These are phyloP conservation scores for Saraca asoca DNA, from an alignment of 331 rosid genomes.

Conservation along the genomic window DNA sequence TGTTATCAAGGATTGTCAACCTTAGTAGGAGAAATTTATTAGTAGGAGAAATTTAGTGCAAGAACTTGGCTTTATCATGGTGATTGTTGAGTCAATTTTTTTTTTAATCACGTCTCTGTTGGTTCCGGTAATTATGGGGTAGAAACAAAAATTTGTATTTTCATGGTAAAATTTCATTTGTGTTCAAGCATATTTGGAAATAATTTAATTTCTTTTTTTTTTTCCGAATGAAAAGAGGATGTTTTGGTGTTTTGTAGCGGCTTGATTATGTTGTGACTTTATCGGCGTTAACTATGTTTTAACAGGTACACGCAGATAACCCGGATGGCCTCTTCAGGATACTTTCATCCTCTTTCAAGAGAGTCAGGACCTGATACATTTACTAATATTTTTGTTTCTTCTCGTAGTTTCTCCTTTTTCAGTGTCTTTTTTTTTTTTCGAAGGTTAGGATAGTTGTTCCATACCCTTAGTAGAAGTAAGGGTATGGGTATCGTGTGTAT, in stretches of 20 bases:
- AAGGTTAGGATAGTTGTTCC: too few relatives aligned
- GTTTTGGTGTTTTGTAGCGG: conserved; percentile 12
- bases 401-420: conserved; percentile 1
- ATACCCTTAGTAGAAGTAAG: too few relatives aligned
- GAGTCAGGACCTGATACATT: conserved; percentile 42
- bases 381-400: not conserved
- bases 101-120: conserved; percentile 18
- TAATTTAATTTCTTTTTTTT: not conserved
- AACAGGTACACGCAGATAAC: conserved; percentile 93
- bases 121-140: not conserved
- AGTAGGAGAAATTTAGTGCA: not conserved
- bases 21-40: not conserved
- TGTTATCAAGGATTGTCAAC: too few relatives aligned
- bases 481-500: too few relatives aligned
- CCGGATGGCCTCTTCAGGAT: conserved; percentile 95
- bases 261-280: conserved; percentile 19
- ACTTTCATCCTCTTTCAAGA: conserved; percentile 70
- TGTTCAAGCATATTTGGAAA: not conserved
- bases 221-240: conserved; percentile 14
- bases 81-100: conserved; percentile 4
- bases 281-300: conserved; percentile 23
- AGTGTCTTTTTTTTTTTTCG: too few relatives aligned
- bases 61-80: not conserved
- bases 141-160: conserved; percentile 2
- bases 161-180: not conserved